These are phyloP conservation scores for Plasmodium vivax DNA, from an alignment of 169 alveolate species.

Conservation along the genomic window DNA sequence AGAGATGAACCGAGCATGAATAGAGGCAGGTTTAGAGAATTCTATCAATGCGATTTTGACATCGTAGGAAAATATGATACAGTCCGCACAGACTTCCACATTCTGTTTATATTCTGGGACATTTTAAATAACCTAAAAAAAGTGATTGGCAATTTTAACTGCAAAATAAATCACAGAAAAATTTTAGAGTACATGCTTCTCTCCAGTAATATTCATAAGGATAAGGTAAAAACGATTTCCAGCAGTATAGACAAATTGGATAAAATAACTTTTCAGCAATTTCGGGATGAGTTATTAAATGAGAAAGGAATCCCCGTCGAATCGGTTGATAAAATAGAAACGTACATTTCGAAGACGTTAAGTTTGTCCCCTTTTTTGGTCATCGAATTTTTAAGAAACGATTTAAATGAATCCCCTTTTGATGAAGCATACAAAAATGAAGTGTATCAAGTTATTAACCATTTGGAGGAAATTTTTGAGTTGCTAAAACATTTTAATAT, in stretches of 20 bases:
- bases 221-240: conserved; percentile 91
- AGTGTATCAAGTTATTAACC: conserved; percentile 36
- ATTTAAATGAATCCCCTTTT: conserved; percentile 61
- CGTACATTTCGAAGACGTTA: conserved; percentile 88
- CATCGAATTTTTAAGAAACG: conserved; percentile 81
- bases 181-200: conserved; percentile 93
- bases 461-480: conserved; percentile 80
- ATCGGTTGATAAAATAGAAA: conserved; percentile 87
- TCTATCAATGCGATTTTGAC: conserved; percentile 98
- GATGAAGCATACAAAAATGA: conserved; percentile 73
- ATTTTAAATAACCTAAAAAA: conserved; percentile 84
- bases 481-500: conserved; percentile 62
- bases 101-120: conserved; percentile 91
- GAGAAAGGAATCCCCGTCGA: conserved; percentile 91
- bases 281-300: conserved; percentile 91
- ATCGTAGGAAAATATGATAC: conserved; percentile 93
- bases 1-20: conserved; percentile 97
- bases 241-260: conserved; percentile 97
- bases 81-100: conserved; percentile 96
- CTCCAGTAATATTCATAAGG: conserved; percentile 90
- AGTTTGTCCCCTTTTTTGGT: conserved; percentile 82
- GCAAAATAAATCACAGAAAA: conserved; percentile 93
- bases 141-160: conserved; percentile 88
- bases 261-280: conserved; percentile 95
- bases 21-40: conserved; percentile 97